A percentile compares a stretch with the other conserved stretches of the same genome.
These are phyloP conservation scores for Blastomyces emzantsi DNA, from an alignment of 2,329 filamentous ascomycete genomes.

Conservation along the genomic window DNA sequence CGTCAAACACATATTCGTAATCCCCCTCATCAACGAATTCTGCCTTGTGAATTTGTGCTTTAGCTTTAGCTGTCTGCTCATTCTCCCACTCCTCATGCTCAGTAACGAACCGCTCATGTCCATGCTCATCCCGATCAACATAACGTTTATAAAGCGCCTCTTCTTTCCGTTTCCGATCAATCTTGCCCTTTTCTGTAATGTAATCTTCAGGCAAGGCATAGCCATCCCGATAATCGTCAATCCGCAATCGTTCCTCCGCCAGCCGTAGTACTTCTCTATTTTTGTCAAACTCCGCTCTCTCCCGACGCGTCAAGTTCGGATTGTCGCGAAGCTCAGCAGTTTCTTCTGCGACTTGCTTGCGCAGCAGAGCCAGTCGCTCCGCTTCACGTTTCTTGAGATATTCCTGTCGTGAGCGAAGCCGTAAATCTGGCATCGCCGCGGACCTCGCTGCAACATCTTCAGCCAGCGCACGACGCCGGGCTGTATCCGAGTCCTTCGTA, in stretches of 20 bases:
- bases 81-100: slow-evolving; percentile 95
- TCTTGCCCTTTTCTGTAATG: slow-evolving; percentile 85
- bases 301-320: slow-evolving; percentile 61
- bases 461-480: slow-evolving; percentile 53
- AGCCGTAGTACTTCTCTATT: slow-evolving; percentile 75
- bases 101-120: slow-evolving; percentile 80
- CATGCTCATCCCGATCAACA: slow-evolving; percentile 76
- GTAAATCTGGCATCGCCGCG: slow-evolving; percentile 68
- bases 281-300: slow-evolving; percentile 79
- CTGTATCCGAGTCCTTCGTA: slow-evolving; percentile 49
- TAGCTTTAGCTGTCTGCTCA: slow-evolving; percentile 80
- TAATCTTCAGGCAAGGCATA: slow-evolving; percentile 93
- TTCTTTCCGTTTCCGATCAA: slow-evolving; percentile 77
- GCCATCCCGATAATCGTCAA: slow-evolving; percentile 86
- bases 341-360: slow-evolving; percentile 86
- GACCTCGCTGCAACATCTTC: slow-evolving; percentile 59
- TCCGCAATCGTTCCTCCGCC: slow-evolving; percentile 73
- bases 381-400: slow-evolving; percentile 90
- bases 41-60: slow-evolving; percentile 67
- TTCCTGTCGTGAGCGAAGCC: slow-evolving; percentile 77
- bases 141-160: slow-evolving; percentile 86
- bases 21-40: slow-evolving; percentile 71
- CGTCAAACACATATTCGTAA: slow-evolving; percentile 90
- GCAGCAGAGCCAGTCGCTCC: slow-evolving; percentile 74
- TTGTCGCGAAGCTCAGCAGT: slow-evolving; percentile 70